Evolutionary conservation across 805 yeast species (phyloP), one percentile per base, ranked within the genome.

Genomic region (Wickerhamomyces alni): DNA sequence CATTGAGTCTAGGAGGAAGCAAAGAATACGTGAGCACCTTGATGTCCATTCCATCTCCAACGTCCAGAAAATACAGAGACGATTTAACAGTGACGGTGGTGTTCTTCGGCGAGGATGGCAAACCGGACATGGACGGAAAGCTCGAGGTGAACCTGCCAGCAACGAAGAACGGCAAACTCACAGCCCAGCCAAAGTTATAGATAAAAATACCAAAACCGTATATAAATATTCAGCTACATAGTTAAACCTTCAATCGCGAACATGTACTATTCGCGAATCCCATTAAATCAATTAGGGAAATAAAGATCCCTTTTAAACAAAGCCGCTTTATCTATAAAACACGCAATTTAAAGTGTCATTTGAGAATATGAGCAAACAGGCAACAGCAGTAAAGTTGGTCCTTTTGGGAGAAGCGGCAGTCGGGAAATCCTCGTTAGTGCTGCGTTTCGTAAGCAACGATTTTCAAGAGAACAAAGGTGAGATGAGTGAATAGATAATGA

Each of bases 351-450:
- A n/a, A n/a, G n/a, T n/a, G n/a, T n/a, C n/a, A n/a, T n/a, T n/a
- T n/a, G n/a, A n/a, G n/a, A n/a, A n/a, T n/a, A 45, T 41, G 41
- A 37, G 43, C 37, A 51, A 46, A 32, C 70, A 80, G 50, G 62
- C 82, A 36, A 81, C 84, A 22, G 75, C 89, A 13, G 95, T 91
- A 40, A 91, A 91, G 63, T 73, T 91, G 41, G 99, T 91, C 8
- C 76, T 91, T 30, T 67, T 91, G 34, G 99, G 99, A 22, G 99
- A 91, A 59, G 97, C 97, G 1, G 99, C 99, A 0, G 99, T 91
- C 15, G 99, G 99, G 38, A 91, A 91, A 59, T 87, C 96, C 4
- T 87, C 96, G 6, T 72, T 91, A 25, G 98, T 91, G 27, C 71
- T 91, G 49, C 74, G 98, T 50, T 91, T 91, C 63, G 98, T 91